A percentile compares a stretch with the other conserved stretches of the same genome.
Evolutionary conservation across 1,284 basidiomycete genomes (phyloP).

Genomic region (Phylloporus gajari): DNA sequence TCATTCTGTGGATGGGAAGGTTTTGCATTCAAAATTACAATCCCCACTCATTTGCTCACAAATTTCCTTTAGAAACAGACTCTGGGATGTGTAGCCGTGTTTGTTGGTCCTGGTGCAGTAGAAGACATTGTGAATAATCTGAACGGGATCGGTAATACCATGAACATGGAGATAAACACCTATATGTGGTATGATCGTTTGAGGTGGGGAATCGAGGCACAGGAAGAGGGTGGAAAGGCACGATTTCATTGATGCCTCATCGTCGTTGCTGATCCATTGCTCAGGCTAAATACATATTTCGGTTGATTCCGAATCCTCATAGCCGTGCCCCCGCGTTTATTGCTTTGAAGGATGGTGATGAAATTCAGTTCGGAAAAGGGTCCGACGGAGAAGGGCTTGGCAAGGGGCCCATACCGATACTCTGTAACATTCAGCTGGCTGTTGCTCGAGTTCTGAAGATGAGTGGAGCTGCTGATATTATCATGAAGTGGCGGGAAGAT

Average conservation of each 20-base stretch:
- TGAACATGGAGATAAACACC: background rate
- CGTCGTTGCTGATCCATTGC: background rate
- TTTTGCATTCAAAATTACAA: background rate
- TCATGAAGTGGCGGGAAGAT: too few species aligned
- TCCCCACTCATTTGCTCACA: background rate
- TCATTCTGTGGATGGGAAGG: background rate
- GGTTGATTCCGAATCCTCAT: background rate
- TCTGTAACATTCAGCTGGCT: too few species aligned
- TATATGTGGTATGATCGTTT: background rate
- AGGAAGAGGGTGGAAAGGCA: background rate
- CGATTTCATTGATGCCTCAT: background rate
- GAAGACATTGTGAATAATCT: background rate
- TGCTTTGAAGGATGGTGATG: background rate
- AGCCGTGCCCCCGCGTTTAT: background rate
- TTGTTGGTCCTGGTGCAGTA: background rate
- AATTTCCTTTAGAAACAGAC: background rate
- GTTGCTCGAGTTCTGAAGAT: background rate
- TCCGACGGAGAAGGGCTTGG: too few species aligned
- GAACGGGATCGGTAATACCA: background rate
- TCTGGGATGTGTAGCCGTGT: background rate
- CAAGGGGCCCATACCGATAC: too few species aligned
- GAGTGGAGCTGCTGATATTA: too few species aligned
- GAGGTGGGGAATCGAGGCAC: background rate
- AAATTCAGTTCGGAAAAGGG: background rate
- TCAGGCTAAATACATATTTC: background rate